Evolutionary conservation across 2,329 filamentous ascomycete genomes (phyloP).

Genomic region (Colletotrichum cereale): DNA sequence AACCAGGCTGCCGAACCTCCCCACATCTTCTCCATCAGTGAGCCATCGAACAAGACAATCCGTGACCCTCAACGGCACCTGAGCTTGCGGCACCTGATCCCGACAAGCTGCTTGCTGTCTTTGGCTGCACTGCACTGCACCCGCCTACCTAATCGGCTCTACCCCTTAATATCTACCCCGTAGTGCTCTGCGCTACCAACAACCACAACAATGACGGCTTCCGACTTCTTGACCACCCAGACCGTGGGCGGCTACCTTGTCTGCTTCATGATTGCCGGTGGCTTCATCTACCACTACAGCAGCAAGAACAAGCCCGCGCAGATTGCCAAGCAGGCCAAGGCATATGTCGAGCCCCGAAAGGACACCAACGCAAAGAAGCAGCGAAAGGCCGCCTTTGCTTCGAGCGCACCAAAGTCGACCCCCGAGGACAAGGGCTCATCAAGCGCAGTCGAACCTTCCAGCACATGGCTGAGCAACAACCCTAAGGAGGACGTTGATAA

Average conservation of each 20-base stretch:
- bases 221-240: constrained; percentile 38
- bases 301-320: constrained; percentile 48
- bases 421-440: constrained; percentile 49
- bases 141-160: constrained; percentile 7
- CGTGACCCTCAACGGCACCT: constrained; percentile 10
- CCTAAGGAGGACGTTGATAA: constrained; percentile 74
- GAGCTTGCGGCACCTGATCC: constrained; percentile 26
- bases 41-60: constrained; percentile 9
- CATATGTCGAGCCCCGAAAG: constrained; percentile 50
- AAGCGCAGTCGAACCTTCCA: constrained; percentile 44
- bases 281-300: constrained; percentile 38
- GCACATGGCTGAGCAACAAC: constrained; percentile 47
- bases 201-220: constrained; percentile 42
- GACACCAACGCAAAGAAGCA: constrained; percentile 62
- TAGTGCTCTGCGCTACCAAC: constrained; percentile 11
- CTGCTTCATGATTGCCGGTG: constrained; percentile 37
- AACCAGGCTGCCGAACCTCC: constrained; percentile 4
- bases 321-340: constrained; percentile 48
- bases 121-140: constrained; percentile 1
- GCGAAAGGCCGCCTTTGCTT: constrained; percentile 56
- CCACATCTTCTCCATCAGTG: constrained; percentile 3
- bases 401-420: constrained; percentile 51
- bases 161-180: constrained; percentile 27
- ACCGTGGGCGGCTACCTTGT: constrained; percentile 40
- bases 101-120: constrained; percentile 19